Evolutionary conservation across 768 basidiomycete species (phyloP).

Genomic region (Suillus spraguei): DNA sequence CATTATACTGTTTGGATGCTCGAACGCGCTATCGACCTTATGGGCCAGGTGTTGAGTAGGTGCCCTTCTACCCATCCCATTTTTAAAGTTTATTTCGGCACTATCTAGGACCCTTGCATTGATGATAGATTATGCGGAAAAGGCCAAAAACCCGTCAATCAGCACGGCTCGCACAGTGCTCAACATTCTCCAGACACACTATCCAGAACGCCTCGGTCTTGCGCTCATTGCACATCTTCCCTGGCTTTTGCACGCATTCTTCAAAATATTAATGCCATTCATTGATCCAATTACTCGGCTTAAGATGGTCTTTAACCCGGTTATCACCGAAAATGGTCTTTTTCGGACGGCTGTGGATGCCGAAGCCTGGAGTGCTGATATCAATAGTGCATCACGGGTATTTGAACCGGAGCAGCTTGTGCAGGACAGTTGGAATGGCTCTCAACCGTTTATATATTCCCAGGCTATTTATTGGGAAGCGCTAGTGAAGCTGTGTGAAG

Average conservation of each 20-base stretch:
- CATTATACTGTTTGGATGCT: constrained; percentile 77
- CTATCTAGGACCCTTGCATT: constrained; percentile 59
- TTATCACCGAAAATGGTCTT: constrained; percentile 25
- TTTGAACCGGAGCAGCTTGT: constrained; percentile 75
- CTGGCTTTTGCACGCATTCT: constrained; percentile 72
- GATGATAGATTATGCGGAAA: constrained; percentile 79
- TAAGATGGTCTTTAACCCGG: constrained; percentile 78
- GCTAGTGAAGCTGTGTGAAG: constrained; percentile 56
- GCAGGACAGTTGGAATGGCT: constrained; percentile 70
- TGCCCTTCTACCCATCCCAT: constrained; percentile 8
- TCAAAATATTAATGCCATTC: constrained; percentile 77
- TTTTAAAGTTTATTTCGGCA: not conserved
- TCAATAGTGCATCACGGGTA: constrained; percentile 31
- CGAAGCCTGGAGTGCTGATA: constrained; percentile 11
- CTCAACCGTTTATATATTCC: constrained; percentile 65
- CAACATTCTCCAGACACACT: constrained; percentile 77
- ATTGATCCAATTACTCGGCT: constrained; percentile 80
- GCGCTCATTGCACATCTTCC: constrained; percentile 83
- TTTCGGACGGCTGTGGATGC: constrained; percentile 28
- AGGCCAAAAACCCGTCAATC: constrained; percentile 58
- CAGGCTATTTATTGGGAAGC: constrained; percentile 79
- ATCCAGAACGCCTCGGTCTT: constrained; percentile 82
- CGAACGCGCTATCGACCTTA: constrained; percentile 75
- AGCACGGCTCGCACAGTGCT: constrained; percentile 44
- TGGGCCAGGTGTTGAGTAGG: constrained; percentile 85